Evolutionary conservation across 768 basidiomycete species (phyloP).

Genomic region (Lactarius psammicola): DNA sequence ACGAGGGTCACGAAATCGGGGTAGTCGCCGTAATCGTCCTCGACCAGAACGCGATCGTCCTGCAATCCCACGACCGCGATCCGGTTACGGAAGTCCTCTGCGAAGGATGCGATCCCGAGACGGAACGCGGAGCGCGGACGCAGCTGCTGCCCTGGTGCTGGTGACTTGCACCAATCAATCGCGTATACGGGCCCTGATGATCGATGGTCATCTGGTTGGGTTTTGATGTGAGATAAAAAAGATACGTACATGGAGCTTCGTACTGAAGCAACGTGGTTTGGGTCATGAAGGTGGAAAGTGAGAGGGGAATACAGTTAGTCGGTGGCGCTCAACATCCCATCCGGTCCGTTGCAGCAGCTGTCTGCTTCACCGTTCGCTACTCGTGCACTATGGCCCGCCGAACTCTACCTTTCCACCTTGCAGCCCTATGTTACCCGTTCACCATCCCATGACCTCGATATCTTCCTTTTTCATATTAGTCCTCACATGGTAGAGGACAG

Average conservation of each 20-base stretch:
- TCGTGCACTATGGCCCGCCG: too few species aligned
- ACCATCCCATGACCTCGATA: too few species aligned
- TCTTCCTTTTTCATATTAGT: too few species aligned
- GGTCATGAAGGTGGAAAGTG: slow-evolving; percentile 45
- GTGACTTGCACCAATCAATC: slow-evolving; percentile 85
- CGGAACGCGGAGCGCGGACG: slow-evolving; percentile 79
- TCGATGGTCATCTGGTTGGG: slow-evolving; percentile 14
- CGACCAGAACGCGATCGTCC: slow-evolving; percentile 84
- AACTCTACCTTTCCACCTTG: too few species aligned
- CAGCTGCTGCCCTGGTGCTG: slow-evolving; percentile 67
- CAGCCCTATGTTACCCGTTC: too few species aligned
- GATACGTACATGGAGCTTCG: slow-evolving; percentile 76
- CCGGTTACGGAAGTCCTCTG: slow-evolving; percentile 79
- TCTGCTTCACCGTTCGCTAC: too few species aligned
- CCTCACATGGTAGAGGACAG: too few species aligned
- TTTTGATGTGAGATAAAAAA: neutral
- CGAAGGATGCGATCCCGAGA: slow-evolving; percentile 80
- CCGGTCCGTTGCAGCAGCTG: neutral
- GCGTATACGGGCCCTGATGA: slow-evolving; percentile 76
- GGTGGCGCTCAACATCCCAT: neutral
- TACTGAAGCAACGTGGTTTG: slow-evolving; percentile 75
- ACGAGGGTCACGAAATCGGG: slow-evolving; percentile 86
- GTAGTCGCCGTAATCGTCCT: slow-evolving; percentile 79
- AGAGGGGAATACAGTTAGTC: neutral
- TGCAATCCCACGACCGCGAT: slow-evolving; percentile 77